phyloP scores from a whole-genome alignment of 1,284 basidiomycete species.

The Cutaneotrichosporon mucoides region DNA sequence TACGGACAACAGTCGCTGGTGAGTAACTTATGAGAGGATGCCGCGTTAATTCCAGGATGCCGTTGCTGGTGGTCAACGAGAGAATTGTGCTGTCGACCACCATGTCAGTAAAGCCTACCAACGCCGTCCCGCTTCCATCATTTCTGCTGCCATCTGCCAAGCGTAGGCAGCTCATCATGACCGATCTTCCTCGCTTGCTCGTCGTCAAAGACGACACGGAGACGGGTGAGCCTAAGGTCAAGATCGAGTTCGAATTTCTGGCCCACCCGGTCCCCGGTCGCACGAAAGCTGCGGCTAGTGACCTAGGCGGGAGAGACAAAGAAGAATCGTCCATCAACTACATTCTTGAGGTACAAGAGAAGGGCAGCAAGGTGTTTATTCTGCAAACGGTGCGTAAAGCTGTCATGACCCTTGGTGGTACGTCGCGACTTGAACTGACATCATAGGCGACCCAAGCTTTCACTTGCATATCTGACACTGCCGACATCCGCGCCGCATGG shows the following conservation, averaged over 20 bases:
- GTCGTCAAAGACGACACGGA: conserved; percentile 51
- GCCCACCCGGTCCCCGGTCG: conserved; percentile 8
- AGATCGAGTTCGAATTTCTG: conserved; percentile 20
- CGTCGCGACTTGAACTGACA: neutral
- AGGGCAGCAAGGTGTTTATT: conserved; percentile 38
- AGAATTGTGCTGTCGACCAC: conserved; percentile 44
- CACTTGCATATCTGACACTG: conserved; percentile 31
- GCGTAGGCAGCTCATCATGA: conserved; percentile 52
- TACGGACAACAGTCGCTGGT: conserved; percentile 23
- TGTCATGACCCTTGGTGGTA: neutral
- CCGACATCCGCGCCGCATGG: conserved; percentile 38
- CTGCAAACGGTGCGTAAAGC: conserved; percentile 41
- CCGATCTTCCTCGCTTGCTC: conserved; percentile 54
- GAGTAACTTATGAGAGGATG: conserved; percentile 5
- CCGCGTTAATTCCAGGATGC: conserved; percentile 7
- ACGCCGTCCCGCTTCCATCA: conserved; percentile 35
- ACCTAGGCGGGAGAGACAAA: conserved; percentile 3
- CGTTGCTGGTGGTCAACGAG: conserved; percentile 45
- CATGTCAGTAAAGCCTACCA: conserved; percentile 43
- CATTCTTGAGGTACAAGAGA: conserved; percentile 38
- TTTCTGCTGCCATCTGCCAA: conserved; percentile 48
- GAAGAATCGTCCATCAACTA: conserved; percentile 13
- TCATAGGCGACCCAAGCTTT: conserved; percentile 21
- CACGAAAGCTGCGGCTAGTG: neutral
- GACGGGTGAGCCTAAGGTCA: conserved; percentile 14